A percentile compares a stretch with the other conserved stretches of the same genome.
These are phyloP conservation scores for Hirsutella minnesotensis DNA, from an alignment of 2,329 filamentous ascomycete genomes.

Conservation along the genomic window DNA sequence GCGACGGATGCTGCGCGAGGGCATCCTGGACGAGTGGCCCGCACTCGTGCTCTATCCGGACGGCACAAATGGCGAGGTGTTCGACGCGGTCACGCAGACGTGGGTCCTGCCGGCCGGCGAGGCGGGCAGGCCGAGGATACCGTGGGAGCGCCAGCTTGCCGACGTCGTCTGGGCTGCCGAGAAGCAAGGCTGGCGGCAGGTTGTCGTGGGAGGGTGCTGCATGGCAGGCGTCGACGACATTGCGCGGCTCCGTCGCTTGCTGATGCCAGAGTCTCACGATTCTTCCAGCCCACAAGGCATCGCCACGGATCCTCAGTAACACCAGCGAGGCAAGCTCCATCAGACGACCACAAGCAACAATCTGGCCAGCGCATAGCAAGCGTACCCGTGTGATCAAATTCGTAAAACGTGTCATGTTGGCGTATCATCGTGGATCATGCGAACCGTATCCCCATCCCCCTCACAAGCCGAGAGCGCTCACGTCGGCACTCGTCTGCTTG, in stretches of 20 bases:
- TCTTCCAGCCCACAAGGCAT: too few relatives aligned
- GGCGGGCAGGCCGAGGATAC: conserved; percentile 8
- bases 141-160: conserved; percentile 35
- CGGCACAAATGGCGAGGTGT: conserved; percentile 55
- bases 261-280: background rate
- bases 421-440: too few relatives aligned
- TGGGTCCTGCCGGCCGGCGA: conserved; percentile 38
- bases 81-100: conserved; percentile 48
- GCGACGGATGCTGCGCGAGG: conserved; percentile 19
- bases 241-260: conserved; percentile 13
- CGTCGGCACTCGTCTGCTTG: conserved; percentile 43
- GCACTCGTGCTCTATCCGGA: conserved; percentile 55
- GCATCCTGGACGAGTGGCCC: conserved; percentile 29
- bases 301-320: too few relatives aligned
- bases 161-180: conserved; percentile 25
- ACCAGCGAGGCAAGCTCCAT: too few relatives aligned
- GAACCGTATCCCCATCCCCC: background rate
- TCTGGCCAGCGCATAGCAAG: too few relatives aligned
- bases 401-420: too few relatives aligned
- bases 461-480: conserved; percentile 18
- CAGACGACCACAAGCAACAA: too few relatives aligned
- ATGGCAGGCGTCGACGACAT: conserved; percentile 29
- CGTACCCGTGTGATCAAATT: too few relatives aligned
- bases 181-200: conserved; percentile 28
- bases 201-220: conserved; percentile 43